Percentiles rank a stretch among this genome's conserved stretches.
These are phyloP conservation scores for Rhizopus sp. DNA, from an alignment of 371 early-diverging fungal genomes.

Conservation along the genomic window DNA sequence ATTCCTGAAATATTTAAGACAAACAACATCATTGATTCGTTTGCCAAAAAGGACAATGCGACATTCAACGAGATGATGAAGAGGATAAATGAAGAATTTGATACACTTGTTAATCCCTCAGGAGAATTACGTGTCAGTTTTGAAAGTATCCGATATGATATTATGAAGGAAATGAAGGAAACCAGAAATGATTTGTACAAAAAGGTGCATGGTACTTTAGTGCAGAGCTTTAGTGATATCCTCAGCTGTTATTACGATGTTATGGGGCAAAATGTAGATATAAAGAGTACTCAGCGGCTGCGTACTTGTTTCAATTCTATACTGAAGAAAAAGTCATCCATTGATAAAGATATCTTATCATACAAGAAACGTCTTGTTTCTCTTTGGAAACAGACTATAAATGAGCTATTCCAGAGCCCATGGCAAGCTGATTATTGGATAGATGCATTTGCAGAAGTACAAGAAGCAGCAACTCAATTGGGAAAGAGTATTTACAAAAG, in stretches of 20 bases:
- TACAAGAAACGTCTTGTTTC: background rate
- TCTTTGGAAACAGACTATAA: conserved; percentile 10
- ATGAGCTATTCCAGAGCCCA: conserved; percentile 20
- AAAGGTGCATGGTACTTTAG: background rate
- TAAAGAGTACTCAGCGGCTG: background rate
- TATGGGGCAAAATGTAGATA: conserved; percentile 9
- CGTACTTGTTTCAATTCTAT: background rate
- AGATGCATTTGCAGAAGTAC: conserved; percentile 13
- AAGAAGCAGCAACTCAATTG: conserved; percentile 8
- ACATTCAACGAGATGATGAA: conserved; percentile 6
- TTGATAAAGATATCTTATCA: background rate
- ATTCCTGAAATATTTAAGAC: conserved; percentile 7
- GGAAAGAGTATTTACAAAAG: conserved; percentile 5
- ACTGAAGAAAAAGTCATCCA: conserved; percentile 1
- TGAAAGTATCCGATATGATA: conserved; percentile 20
- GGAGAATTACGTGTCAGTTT: conserved; percentile 16
- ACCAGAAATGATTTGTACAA: conserved; percentile 9
- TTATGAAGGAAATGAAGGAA: conserved; percentile 5
- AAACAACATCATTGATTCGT: background rate
- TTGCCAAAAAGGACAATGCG: background rate
- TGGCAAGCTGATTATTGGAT: conserved; percentile 16
- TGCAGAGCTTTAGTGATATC: background rate
- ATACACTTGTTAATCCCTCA: conserved; percentile 10
- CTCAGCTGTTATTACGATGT: background rate
- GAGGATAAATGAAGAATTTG: conserved; percentile 10